These are phyloP conservation scores for Cadophora luteo-olivacea DNA, from an alignment of 2,329 filamentous ascomycete species.

Conservation along the genomic window DNA sequence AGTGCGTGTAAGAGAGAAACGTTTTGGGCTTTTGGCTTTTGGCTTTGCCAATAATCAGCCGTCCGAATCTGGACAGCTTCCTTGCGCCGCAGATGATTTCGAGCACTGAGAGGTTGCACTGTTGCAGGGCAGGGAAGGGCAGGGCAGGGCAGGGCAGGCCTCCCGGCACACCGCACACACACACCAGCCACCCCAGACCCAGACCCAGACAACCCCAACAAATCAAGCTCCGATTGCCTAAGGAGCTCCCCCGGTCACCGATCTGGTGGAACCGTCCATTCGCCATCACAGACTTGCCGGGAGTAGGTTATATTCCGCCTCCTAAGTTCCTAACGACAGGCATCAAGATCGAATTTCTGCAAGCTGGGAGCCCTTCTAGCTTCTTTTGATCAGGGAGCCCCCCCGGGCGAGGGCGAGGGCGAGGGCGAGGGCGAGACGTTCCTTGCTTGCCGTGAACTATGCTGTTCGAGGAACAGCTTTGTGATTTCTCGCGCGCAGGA, in stretches of 20 bases:
- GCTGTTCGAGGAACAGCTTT: conserved; percentile 9
- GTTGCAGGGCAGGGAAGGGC: too few relatives aligned
- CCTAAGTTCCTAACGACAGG: not conserved
- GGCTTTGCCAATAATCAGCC: conserved; percentile 25
- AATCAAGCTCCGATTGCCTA: conserved; percentile 14
- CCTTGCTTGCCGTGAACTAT: conserved; percentile 17
- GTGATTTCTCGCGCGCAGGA: not conserved
- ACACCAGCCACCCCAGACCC: not conserved
- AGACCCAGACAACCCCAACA: conserved; percentile 11
- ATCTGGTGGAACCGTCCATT: conserved; percentile 20
- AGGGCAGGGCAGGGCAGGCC: conserved; percentile 11
- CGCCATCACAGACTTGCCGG: conserved; percentile 21
- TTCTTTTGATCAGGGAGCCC: conserved; percentile 10
- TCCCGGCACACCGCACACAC: not conserved
- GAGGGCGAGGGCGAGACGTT: conserved; percentile 8
- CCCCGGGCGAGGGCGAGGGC: too few relatives aligned
- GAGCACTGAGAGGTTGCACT: too few relatives aligned
- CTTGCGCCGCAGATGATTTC: not conserved
- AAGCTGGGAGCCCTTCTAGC: conserved; percentile 17
- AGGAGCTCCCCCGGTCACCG: conserved; percentile 9
- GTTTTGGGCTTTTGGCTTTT: not conserved
- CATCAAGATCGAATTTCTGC: conserved; percentile 24
- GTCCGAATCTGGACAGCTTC: conserved; percentile 21
- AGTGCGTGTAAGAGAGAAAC: not conserved
- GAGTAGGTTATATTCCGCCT: conserved; percentile 27